Base-by-base conservation (phyloP, 2,329 filamentous ascomycete genomes). In the Stagonosporopsis rhizophila region DNA sequence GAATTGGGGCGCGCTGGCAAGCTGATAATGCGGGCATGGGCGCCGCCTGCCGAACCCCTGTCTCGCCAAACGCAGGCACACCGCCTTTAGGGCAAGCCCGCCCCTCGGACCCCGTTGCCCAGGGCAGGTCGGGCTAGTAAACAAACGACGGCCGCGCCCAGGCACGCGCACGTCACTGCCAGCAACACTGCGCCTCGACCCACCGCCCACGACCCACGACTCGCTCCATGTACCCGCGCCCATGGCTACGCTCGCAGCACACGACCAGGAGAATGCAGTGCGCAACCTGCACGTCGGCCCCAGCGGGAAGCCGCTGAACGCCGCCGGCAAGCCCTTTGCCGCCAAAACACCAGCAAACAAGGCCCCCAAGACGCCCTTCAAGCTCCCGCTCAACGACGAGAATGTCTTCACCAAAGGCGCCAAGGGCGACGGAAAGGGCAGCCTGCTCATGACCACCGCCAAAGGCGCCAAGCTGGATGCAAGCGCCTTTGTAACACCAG, bases 211-310 rank as follows among this genome's bases (percentile, higher is more conserved):
- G n/a, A 32, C 54, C 45, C 46, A 64, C 62, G 59, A 49, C 62
- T 65, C 65, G 61, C 67, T 66, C 70, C 62, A 74, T 74, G 68
- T 71, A 64, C 72, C 66, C 55, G 28, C 60, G 54, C 52, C 52
- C 61, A 74, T 74, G 66, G 67, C 96, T 93, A 91, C 82, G 92
- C 73, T 90, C 90, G 58, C 83, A 89, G 71, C 76, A 74, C 85
- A 87, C 68, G 90, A 96, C 77, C 92, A 96, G 79, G 93, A 97
- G 78, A 97, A 97, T 77, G 79, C 91, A 75, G 85, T 91, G 68
- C 87, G 91, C 73, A 85, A 83, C 64, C 89, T 89, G 73, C 91
- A 92, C 73, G 84, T 87, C 58, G 85, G 82, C 45, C 87, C 87
- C 22, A 85, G 87, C 14, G 82, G 86, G 15, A 96, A 96, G 77